A percentile compares a stretch with the other conserved stretches of the same genome.
Evolutionary conservation across 345 rosid genomes (phyloP).

Genomic region (Sisymbrium irio): DNA sequence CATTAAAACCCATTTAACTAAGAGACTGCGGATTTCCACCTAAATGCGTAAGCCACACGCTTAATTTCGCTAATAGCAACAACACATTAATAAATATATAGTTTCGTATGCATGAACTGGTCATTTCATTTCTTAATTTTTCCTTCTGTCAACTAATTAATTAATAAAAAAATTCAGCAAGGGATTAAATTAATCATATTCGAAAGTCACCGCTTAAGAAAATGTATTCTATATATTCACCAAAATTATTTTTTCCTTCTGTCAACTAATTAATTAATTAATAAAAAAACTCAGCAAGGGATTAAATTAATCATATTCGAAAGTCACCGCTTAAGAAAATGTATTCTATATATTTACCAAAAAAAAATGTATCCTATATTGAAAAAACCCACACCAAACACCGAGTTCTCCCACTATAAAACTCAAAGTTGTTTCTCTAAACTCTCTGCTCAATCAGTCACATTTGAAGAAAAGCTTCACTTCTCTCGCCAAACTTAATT

Average conservation of each 20-base stretch:
- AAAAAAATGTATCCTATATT: not conserved
- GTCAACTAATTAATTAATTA: not conserved
- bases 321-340: not conserved
- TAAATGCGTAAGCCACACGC: slow-evolving; percentile 2
- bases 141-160: not conserved
- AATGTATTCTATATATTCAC: no score
- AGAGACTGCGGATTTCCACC: no score
- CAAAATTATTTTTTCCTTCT: not conserved
- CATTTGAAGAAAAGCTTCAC: not conserved
- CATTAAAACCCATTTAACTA: no score
- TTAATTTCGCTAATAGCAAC: not conserved
- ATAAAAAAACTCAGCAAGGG: no score
- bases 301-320: not conserved
- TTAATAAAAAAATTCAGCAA: no score
- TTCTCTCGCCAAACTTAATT: not conserved
- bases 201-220: not conserved
- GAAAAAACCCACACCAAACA: slow-evolving; percentile 8
- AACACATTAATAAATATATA: not conserved
- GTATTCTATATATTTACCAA: no score
- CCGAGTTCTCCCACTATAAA: slow-evolving; percentile 28
- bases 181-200: not conserved
- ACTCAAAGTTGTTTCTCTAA: not conserved
- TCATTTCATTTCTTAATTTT: not conserved
- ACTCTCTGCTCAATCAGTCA: not conserved
- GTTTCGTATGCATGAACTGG: not conserved